These are phyloP conservation scores for Aspergillus intermedius DNA, from an alignment of 2,329 filamentous ascomycete species.

Conservation along the genomic window DNA sequence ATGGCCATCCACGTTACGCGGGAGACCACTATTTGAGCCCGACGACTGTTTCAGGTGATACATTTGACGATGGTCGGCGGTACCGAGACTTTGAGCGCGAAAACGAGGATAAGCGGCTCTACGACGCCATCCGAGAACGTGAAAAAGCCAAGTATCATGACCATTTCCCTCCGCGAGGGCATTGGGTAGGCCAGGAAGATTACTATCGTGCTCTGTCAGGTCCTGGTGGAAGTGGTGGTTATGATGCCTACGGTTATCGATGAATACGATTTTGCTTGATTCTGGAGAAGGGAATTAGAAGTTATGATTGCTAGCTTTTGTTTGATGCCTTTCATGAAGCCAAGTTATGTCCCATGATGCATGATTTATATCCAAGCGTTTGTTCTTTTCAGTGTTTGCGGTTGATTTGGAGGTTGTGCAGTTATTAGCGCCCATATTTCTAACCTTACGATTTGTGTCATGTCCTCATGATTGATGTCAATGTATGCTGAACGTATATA, in stretches of 20 bases:
- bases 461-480: too few relatives aligned
- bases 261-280: conserved; percentile 5
- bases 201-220: conserved; percentile 32
- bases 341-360: background rate
- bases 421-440: too few relatives aligned
- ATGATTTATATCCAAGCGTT: background rate
- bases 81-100: conserved; percentile 23
- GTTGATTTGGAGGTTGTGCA: too few relatives aligned
- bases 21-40: conserved; percentile 22
- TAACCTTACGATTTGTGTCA: too few relatives aligned
- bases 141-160: conserved; percentile 20
- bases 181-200: conserved; percentile 30
- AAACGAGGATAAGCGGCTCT: conserved; percentile 17
- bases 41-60: conserved; percentile 14
- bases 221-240: conserved; percentile 13
- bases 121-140: conserved; percentile 22
- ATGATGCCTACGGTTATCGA: conserved; percentile 22
- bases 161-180: conserved; percentile 16
- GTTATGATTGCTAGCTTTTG: background rate
- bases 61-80: conserved; percentile 18
- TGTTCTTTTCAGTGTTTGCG: background rate
- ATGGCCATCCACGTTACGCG: conserved; percentile 12
- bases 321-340: background rate
- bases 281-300: background rate
- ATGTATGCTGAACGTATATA: too few relatives aligned